These are phyloP conservation scores for Porphyra umbilicalis DNA, from an alignment of 31 red algal genomes.

Conservation along the genomic window DNA sequence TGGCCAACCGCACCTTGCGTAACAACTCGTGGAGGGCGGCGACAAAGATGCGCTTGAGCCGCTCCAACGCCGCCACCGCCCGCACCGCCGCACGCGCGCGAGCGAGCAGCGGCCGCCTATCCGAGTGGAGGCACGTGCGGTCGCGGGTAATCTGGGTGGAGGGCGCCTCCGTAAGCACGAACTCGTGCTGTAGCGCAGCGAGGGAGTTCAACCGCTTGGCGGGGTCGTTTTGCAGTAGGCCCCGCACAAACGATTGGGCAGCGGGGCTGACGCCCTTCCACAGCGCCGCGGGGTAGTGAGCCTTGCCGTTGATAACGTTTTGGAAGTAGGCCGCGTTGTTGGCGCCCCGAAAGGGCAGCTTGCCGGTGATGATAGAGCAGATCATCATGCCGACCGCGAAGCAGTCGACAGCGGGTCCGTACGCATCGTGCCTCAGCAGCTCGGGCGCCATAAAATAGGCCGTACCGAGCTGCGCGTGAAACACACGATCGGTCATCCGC, in stretches of 20 bases:
- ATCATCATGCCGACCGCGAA: constrained; percentile 76
- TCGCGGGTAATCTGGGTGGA: neutral
- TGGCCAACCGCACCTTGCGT: neutral
- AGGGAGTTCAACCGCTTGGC: constrained; percentile 66
- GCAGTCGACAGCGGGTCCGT: constrained; percentile 61
- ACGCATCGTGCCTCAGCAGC: constrained; percentile 43
- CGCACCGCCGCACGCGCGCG: neutral
- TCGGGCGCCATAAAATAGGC: constrained; percentile 85
- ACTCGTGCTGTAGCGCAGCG: constrained; percentile 80
- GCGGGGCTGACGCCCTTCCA: constrained; percentile 70
- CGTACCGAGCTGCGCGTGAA: constrained; percentile 51
- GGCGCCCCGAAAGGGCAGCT: constrained; percentile 65
- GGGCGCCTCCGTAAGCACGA: constrained; percentile 13
- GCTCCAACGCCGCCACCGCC: neutral
- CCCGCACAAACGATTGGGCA: constrained; percentile 64
- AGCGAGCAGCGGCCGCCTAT: neutral
- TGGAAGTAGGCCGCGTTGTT: constrained; percentile 61
- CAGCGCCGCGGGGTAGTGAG: constrained; percentile 37
- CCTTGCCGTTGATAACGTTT: constrained; percentile 33
- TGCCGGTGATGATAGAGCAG: constrained; percentile 64
- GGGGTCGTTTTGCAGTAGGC: constrained; percentile 67
- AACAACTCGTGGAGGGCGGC: neutral
- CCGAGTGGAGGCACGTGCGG: neutral
- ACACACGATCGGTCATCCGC: constrained; percentile 22
- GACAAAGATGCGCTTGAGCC: neutral